phyloP scores from a whole-genome alignment of 2,329 filamentous ascomycete genomes.

The Trichoderma atrobrunneum region DNA sequence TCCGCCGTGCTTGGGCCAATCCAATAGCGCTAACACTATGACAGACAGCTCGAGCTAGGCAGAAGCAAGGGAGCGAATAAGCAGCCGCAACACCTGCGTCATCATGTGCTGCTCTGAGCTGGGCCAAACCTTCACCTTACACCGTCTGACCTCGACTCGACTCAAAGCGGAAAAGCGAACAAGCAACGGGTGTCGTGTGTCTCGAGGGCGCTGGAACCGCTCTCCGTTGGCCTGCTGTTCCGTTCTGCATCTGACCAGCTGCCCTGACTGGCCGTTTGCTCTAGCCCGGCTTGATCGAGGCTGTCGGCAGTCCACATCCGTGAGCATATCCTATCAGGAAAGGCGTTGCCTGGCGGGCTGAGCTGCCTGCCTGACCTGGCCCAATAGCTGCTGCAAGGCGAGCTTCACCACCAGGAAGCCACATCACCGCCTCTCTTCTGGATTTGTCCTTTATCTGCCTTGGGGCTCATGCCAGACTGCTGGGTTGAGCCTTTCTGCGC shows the following conservation, averaged over 20 bases:
- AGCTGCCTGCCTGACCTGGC: background rate
- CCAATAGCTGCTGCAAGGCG: background rate
- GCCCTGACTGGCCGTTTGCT: background rate
- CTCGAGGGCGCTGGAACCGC: background rate
- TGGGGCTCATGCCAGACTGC: background rate
- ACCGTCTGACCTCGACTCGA: constrained; percentile 10
- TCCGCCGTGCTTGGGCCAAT: background rate
- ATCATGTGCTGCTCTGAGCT: constrained; percentile 15
- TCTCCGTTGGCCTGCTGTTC: background rate
- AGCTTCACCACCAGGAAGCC: background rate
- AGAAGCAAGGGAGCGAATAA: constrained; percentile 15
- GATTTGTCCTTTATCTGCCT: background rate
- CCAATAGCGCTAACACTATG: background rate
- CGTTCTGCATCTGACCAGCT: background rate
- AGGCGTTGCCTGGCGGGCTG: constrained; percentile 9
- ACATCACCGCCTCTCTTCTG: background rate
- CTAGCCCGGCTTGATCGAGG: background rate
- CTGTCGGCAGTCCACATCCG: background rate
- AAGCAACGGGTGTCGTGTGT: background rate
- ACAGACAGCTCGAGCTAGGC: constrained; percentile 11
- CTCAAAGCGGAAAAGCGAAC: background rate
- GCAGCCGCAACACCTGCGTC: constrained; percentile 7
- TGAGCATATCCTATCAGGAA: constrained; percentile 1
- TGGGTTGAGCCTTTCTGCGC: background rate
- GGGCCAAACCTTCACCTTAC: constrained; percentile 12